phyloP scores from a whole-genome alignment of 768 basidiomycete species.

The Baorangia bicolor region DNA sequence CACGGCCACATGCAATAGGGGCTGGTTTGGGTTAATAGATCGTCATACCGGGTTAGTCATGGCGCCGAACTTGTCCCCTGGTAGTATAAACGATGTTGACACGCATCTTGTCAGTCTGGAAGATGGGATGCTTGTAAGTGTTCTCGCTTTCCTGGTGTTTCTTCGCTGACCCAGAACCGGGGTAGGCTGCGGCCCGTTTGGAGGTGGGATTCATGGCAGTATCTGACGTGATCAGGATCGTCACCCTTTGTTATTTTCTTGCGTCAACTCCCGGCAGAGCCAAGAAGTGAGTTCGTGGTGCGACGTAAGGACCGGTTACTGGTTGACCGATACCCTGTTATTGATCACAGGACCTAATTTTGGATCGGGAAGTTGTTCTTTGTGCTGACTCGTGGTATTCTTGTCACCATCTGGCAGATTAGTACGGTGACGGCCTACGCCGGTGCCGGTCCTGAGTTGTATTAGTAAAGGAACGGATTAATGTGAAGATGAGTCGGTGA shows the following conservation, averaged over 20 bases:
- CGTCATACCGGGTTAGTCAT: not conserved
- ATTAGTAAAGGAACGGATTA: constrained; percentile 5
- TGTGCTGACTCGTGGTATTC: constrained; percentile 14
- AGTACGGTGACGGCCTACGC: not conserved
- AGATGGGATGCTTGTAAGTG: not conserved
- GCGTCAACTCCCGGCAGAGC: constrained; percentile 9
- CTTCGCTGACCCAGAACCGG: not conserved
- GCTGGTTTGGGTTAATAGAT: constrained; percentile 4
- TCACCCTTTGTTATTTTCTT: constrained; percentile 10
- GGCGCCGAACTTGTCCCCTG: not conserved
- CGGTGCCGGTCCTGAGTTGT: not conserved
- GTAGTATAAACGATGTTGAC: not conserved
- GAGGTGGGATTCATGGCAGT: constrained; percentile 2
- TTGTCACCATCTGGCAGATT: constrained; percentile 14
- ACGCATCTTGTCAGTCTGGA: not conserved
- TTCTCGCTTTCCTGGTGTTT: not conserved
- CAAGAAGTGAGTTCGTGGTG: not conserved
- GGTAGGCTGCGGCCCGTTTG: not conserved
- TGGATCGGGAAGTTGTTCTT: constrained; percentile 11
- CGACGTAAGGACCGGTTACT: not conserved
- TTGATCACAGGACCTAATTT: constrained; percentile 4
- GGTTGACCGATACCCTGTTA: not conserved
- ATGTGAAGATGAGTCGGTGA: not conserved
- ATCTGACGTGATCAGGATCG: constrained; percentile 8
- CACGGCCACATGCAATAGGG: not conserved